Evolutionary conservation across 208 protist species (phyloP).

Genomic region (Crithidia expoeki): DNA sequence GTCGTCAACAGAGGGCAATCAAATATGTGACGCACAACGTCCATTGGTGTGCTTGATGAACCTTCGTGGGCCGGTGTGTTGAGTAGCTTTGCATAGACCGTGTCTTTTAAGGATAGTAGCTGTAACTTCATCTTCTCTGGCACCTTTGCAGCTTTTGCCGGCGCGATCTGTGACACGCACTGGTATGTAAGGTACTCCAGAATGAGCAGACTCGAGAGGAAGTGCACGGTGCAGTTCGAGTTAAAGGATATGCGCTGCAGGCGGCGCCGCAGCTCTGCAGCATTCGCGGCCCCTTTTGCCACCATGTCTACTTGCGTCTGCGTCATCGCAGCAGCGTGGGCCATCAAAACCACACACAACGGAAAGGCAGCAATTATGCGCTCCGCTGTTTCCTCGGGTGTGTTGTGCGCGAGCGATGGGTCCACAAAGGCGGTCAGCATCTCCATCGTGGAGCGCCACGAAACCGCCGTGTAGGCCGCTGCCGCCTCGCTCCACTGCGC

Average conservation of each 20-base stretch:
- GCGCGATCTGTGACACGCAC: conserved; percentile 29
- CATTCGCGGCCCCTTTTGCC: not conserved
- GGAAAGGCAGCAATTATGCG: conserved; percentile 43
- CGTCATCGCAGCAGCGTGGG: conserved; percentile 13
- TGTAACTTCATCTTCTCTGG: not conserved
- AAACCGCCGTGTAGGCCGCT: conserved; percentile 49
- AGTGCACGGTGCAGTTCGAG: conserved; percentile 59
- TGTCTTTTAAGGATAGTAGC: conserved; percentile 23
- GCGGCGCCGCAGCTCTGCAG: conserved; percentile 12
- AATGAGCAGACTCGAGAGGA: conserved; percentile 67
- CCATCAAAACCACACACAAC: conserved; percentile 28
- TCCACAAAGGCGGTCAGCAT: conserved; percentile 59
- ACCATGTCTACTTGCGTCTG: conserved; percentile 5
- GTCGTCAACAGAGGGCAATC: not conserved
- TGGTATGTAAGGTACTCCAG: conserved; percentile 75
- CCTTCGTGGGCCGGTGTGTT: conserved; percentile 22
- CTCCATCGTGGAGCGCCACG: conserved; percentile 67
- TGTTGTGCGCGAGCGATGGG: conserved; percentile 33
- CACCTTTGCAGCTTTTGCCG: not conserved
- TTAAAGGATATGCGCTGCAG: conserved; percentile 44
- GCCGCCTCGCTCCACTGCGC: not conserved
- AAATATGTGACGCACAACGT: conserved; percentile 45
- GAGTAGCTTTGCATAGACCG: conserved; percentile 49
- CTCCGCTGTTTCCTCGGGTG: conserved; percentile 27
- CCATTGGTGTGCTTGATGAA: conserved; percentile 32